Percentiles rank a stretch among this genome's conserved stretches.
phyloP scores from a whole-genome alignment of 176 grass and related monocot genomes.

The Dendrocalamus sinicus region DNA sequence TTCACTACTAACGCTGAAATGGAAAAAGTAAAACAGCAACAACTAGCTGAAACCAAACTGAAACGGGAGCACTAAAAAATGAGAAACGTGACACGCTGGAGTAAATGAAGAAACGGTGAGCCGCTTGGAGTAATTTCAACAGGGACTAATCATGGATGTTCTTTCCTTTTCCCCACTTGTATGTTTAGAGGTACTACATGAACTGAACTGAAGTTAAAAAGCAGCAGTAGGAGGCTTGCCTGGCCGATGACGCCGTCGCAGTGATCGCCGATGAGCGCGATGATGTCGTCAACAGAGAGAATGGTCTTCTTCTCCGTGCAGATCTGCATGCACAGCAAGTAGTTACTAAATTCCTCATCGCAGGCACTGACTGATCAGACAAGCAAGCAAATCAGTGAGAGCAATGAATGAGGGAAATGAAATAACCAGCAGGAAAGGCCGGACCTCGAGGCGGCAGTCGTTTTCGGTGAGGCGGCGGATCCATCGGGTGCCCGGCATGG shows the following conservation, averaged over 20 bases:
- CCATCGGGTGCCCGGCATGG: constrained; percentile 62
- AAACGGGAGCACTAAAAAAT: no score
- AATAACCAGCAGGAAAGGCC: not conserved
- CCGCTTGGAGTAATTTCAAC: no score
- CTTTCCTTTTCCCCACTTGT: no score
- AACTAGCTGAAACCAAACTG: no score
- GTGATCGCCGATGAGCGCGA: constrained; percentile 50
- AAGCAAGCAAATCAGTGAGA: not conserved
- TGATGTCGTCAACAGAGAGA: constrained; percentile 83
- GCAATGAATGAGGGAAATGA: not conserved
- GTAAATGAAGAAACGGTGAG: no score
- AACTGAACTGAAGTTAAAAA: no score
- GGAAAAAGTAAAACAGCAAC: no score
- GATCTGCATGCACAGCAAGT: constrained; percentile 37
- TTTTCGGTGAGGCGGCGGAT: constrained; percentile 60
- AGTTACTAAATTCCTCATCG: not conserved
- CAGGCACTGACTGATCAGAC: no score
- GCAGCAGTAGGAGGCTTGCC: constrained; percentile 21
- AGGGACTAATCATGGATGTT: no score
- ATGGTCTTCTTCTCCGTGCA: constrained; percentile 91
- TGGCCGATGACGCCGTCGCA: constrained; percentile 92
- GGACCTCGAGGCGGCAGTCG: constrained; percentile 78
- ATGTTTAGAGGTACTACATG: no score
- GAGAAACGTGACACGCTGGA: no score
- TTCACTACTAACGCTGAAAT: no score